Percentiles rank a stretch among this genome's conserved stretches.
Conservation (phyloP, 164 flowering plant genomes). For the Liquidambar formosana region DNA sequence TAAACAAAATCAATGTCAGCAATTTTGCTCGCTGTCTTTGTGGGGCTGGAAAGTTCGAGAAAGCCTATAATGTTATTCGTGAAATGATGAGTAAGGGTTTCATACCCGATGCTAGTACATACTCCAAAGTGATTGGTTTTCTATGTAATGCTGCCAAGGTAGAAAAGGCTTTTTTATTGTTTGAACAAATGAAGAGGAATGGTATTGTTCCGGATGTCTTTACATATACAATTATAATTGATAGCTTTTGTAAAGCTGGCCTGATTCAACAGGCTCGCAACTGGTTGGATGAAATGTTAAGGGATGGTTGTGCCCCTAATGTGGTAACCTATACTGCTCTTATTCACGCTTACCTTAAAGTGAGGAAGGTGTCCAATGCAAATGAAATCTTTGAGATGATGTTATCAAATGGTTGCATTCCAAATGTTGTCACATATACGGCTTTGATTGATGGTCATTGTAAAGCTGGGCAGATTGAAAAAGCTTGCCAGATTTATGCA, state of each 20-base stretch:
- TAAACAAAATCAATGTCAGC: conserved; percentile 77
- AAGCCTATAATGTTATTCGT: conserved; percentile 59
- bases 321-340: conserved; percentile 91
- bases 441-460: conserved; percentile 89
- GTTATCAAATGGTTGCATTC: conserved; percentile 65
- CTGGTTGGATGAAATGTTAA: conserved; percentile 77
- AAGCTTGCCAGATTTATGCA: conserved; percentile 73
- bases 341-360: conserved; percentile 88
- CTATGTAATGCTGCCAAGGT: conserved; percentile 72
- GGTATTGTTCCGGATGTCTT: conserved; percentile 76
- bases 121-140: conserved; percentile 69
- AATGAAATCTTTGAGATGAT: conserved; percentile 73
- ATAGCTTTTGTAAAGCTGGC: conserved; percentile 84
- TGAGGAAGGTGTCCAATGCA: conserved; percentile 54
- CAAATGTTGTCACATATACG: conserved; percentile 77
- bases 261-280: conserved; percentile 76
- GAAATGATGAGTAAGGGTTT: conserved; percentile 92
- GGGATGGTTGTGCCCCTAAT: conserved; percentile 76
- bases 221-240: conserved; percentile 77
- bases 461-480: conserved; percentile 71
- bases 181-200: conserved; percentile 76
- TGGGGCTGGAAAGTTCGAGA: conserved; percentile 70
- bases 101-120: conserved; percentile 73
- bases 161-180: conserved; percentile 70
- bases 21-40: conserved; percentile 78